Evolutionary conservation across 345 rosid species (phyloP).

Genomic region (Salix exigua): DNA sequence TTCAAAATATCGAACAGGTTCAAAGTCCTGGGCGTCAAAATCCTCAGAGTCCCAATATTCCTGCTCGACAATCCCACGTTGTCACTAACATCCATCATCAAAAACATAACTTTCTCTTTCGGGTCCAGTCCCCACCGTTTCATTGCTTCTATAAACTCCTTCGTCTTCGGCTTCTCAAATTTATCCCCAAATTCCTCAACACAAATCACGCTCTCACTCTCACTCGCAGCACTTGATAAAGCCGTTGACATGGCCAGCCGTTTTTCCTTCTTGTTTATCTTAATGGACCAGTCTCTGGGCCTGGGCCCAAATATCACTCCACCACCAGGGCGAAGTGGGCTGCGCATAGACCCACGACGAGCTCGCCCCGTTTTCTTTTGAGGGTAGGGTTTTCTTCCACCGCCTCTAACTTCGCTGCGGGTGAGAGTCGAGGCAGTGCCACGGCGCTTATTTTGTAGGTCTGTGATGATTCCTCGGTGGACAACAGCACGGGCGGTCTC

Average conservation of each 20-base stretch:
- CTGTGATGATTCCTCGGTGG: constrained; percentile 79
- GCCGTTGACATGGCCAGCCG: constrained; percentile 78
- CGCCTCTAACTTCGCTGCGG: constrained; percentile 86
- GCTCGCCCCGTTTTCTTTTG: constrained; percentile 93
- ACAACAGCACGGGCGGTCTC: constrained; percentile 87
- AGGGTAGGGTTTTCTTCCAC: constrained; percentile 77
- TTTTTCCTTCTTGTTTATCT: constrained; percentile 86
- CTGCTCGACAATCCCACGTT: constrained; percentile 63
- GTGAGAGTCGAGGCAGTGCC: constrained; percentile 92
- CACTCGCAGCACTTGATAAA: constrained; percentile 46
- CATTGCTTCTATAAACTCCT: constrained; percentile 75
- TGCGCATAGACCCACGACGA: constrained; percentile 64
- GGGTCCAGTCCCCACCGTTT: constrained; percentile 89
- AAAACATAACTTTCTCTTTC: constrained; percentile 72
- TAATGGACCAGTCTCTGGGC: constrained; percentile 88
- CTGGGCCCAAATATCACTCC: constrained; percentile 87
- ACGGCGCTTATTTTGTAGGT: constrained; percentile 78
- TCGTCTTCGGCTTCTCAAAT: constrained; percentile 77
- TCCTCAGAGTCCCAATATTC: constrained; percentile 79
- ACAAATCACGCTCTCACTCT: constrained; percentile 49
- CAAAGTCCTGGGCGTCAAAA: constrained; percentile 84
- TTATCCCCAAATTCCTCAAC: constrained; percentile 83
- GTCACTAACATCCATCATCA: constrained; percentile 65
- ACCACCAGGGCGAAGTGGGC: constrained; percentile 85
- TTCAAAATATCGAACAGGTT: constrained; percentile 87